Base-by-base conservation (phyloP, 495 filamentous ascomycete genomes). In the Elaphomyces granulatus region DNA sequence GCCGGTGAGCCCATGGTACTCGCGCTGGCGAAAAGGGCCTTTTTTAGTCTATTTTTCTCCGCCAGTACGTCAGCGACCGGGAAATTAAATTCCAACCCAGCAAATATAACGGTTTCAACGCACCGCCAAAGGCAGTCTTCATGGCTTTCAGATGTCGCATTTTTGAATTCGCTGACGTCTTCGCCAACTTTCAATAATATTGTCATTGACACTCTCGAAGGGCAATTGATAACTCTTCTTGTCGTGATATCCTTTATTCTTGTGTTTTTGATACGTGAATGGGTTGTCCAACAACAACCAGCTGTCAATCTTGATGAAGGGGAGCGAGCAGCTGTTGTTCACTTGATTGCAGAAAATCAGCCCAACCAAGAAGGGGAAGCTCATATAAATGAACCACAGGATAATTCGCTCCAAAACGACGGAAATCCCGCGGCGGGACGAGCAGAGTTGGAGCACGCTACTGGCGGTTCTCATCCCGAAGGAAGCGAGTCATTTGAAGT, bases 221-320 rank as follows among this genome's bases (percentile, higher is more conserved):
- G 90, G 26, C 87, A 90, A 49, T 70, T 96, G 30, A 92, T 99
- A 44, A 95, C 88, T 6, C 58, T 94, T 1, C 63, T 88, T 10
- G 83, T 96, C 21, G 87, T 99, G 4, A 67, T 87, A 37, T 81
- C 78, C 34, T 96, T 96, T 55, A 94, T 99, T 37, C 61, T 99
- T 21, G 77, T 99, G 31, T 95, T 99, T 47, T 61, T 99, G 14
- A 94, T 99, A 37, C 70, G 90, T 14, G 90, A 99, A 60, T 99
- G 93, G 75, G 90, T 99, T 30, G 86, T 96, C 4, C 88, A 96
- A 51, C 90, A 96, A 53, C 92, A 95, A 52, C 87, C 87, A 8
- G 81, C 81, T 44, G 66, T 71, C 23, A 72, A 75, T 41, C 61
- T 76, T 34, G 65, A 59, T 15, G 53, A 78, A 59, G 59, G 73